Percentiles rank a stretch among this genome's conserved stretches.
Evolutionary conservation across 441 rosid genomes (phyloP).

Genomic region (Flueggea neowawraea): DNA sequence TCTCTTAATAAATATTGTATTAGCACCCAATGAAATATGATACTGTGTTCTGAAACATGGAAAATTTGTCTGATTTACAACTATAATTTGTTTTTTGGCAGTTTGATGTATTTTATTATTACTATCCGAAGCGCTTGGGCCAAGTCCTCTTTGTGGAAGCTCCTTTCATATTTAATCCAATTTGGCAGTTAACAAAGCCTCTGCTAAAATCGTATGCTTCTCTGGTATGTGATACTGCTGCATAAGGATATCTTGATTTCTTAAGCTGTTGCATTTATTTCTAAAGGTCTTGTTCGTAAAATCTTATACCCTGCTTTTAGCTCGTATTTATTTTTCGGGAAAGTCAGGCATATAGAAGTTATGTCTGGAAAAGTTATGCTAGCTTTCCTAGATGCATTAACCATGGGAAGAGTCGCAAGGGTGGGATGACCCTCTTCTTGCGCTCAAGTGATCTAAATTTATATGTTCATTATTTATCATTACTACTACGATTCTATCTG

Average conservation of each 20-base stretch:
- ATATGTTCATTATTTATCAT: no score
- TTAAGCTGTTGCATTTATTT: background rate
- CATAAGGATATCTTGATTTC: conserved; percentile 1
- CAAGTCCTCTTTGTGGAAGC: conserved; percentile 94
- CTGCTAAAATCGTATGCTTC: conserved; percentile 72
- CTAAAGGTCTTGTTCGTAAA: background rate
- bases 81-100: conserved; percentile 29
- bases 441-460: no score
- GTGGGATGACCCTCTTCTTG: no score
- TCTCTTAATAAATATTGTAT: no score
- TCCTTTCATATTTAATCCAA: conserved; percentile 81
- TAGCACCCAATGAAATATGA: background rate
- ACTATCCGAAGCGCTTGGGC: conserved; percentile 86
- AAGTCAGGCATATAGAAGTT: no score
- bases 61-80: conserved; percentile 8
- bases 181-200: conserved; percentile 89
- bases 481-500: no score
- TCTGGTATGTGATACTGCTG: conserved; percentile 49
- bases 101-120: conserved; percentile 90
- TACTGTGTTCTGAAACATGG: background rate
- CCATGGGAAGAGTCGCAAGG: no score
- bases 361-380: no score
- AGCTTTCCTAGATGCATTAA: no score
- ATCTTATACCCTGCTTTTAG: no score
- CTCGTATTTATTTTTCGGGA: no score